Conservation (phyloP, 306 rosid species). For the Gleditsia sinensis region DNA sequence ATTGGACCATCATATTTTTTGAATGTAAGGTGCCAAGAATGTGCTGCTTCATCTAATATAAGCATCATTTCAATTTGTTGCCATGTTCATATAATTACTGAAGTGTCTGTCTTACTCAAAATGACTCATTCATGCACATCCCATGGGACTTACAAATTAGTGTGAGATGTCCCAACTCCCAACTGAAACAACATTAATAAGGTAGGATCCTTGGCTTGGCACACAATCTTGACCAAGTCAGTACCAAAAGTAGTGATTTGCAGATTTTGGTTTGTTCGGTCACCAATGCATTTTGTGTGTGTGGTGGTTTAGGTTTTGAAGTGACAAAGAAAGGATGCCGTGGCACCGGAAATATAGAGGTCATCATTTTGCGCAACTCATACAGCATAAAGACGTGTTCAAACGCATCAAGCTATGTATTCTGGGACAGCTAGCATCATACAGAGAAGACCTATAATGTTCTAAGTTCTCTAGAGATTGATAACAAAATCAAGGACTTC, state of each 20-base stretch:
- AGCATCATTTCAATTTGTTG: neutral
- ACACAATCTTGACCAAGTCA: neutral
- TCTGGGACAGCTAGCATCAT: conserved; percentile 77
- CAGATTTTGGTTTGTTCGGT: neutral
- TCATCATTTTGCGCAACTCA: conserved; percentile 49
- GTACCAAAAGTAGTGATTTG: too few relatives aligned
- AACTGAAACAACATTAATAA: neutral
- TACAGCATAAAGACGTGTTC: conserved; percentile 32
- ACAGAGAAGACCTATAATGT: conserved; percentile 43
- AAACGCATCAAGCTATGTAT: conserved; percentile 48
- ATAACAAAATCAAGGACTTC: conserved; percentile 40
- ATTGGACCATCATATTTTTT: neutral
- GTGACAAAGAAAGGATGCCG: conserved; percentile 63
- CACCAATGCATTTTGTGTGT: neutral
- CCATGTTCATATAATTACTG: neutral
- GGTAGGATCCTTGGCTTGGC: too few relatives aligned
- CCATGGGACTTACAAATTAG: conserved; percentile 7
- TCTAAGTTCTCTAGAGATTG: conserved; percentile 32
- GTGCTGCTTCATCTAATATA: too few relatives aligned
- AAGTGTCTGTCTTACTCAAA: neutral
- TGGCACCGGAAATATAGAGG: conserved; percentile 71
- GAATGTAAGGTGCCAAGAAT: neutral
- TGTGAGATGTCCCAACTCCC: neutral
- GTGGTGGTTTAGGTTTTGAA: conserved; percentile 56
- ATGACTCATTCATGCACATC: conserved; percentile 11